Evolutionary conservation across 306 rosid species (phyloP).

Genomic region (Psophocarpus tetragonolobus): DNA sequence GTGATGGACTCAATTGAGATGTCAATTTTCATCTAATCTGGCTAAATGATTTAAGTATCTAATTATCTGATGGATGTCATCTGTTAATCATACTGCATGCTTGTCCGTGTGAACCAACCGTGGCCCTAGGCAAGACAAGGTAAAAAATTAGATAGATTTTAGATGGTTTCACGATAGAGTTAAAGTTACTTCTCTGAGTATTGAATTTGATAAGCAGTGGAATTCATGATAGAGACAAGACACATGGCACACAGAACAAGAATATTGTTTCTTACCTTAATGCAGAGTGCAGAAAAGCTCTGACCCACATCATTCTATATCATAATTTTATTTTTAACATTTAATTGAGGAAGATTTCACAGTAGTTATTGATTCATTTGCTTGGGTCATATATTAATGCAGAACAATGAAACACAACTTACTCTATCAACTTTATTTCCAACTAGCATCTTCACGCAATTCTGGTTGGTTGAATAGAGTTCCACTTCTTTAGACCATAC

Average conservation of each 20-base stretch:
- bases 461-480: constrained; percentile 76
- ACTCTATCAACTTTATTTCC: constrained; percentile 97
- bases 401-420: constrained; percentile 39
- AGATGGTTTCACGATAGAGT: background rate
- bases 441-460: constrained; percentile 88
- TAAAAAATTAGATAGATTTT: background rate
- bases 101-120: background rate
- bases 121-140: background rate
- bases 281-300: background rate
- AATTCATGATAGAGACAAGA: background rate
- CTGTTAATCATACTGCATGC: background rate
- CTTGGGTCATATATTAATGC: constrained; percentile 7
- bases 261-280: constrained; percentile 14
- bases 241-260: background rate
- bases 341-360: background rate
- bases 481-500: constrained; percentile 97
- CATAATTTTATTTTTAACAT: constrained; percentile 19
- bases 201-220: background rate
- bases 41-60: background rate
- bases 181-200: background rate
- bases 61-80: background rate
- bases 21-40: background rate
- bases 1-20: background rate
- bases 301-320: background rate
- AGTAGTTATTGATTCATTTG: constrained; percentile 7